Base-by-base conservation (phyloP, 2,329 filamentous ascomycete species). In the Rhexocercosporidium sp. region DNA sequence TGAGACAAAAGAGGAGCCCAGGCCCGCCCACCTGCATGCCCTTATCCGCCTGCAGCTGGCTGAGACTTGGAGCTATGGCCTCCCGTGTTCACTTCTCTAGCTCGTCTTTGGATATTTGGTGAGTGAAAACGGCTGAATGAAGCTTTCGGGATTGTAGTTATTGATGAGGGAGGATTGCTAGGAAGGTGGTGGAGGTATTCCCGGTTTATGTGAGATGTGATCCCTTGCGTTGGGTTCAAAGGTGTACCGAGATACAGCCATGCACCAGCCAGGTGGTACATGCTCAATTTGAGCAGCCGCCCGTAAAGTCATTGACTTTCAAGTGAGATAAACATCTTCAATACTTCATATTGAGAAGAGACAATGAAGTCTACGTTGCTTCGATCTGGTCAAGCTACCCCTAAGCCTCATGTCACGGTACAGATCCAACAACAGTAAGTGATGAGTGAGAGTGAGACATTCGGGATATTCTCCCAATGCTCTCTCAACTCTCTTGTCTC, bases 31-130 rank as follows among this genome's bases (percentile, higher is more conserved):
- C 51, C 27, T 34, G 51, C 51, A 54, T n/a, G 27, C 53, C 22
- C 29, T 56, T 34, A 56, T 37, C 53, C 47, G 47, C 47, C 47
- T 56, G 53, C 53, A 56, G 31, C n/a, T 54, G 27, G 29, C 51
- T 56, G 53, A 56, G 54, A 41, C 54, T n/a, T 25, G 34, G 20
- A 37, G 54, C 54, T 57, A 56, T 56, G 53, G 18, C 53, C 53
- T 57, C 31, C 18, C 22, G 31, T 20, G 5, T n/a, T 34, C 3
- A 39, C 5, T 27, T 57, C 34, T 18, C 54, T 57, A 57, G 54
- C 20, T 18, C 34, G 4, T 41, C 6, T 57, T 57, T 14, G 29
- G 31, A 37, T 25, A 37, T 7, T 37, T 37, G 18, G 9, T 25
- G 20, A 37, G n/a, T 44, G 41, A 6, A 20, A n/a, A 20, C 14